A percentile compares a stretch with the other conserved stretches of the same genome.
Evolutionary conservation across 495 filamentous ascomycete genomes (phyloP).

Genomic region (Durotheca rogersii): DNA sequence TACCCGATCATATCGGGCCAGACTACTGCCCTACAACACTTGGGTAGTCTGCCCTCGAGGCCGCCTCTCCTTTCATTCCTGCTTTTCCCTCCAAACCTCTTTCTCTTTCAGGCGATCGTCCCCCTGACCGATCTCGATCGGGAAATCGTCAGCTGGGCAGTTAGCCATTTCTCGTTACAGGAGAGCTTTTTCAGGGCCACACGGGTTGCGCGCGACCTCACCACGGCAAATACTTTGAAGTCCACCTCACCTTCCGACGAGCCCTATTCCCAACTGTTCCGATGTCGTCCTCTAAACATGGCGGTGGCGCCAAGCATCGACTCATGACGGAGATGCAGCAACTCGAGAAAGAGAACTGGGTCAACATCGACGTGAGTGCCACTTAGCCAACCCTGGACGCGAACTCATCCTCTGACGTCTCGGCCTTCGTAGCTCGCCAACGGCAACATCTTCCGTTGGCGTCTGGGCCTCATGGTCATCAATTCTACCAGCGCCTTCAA

Average conservation of each 20-base stretch:
- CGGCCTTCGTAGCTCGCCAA: constrained; percentile 58
- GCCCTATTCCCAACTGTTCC: neutral
- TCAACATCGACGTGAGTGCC: constrained; percentile 70
- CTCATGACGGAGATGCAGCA: constrained; percentile 87
- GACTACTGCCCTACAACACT: too few relatives aligned
- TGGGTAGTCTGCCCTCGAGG: too few relatives aligned
- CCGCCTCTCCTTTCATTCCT: constrained; percentile 4
- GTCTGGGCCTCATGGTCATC: constrained; percentile 82
- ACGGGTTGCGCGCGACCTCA: constrained; percentile 6
- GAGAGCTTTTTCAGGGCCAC: constrained; percentile 11
- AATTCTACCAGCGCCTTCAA: constrained; percentile 90
- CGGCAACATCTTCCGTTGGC: constrained; percentile 81
- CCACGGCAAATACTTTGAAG: constrained; percentile 8
- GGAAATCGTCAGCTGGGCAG: constrained; percentile 8
- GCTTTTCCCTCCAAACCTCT: constrained; percentile 5
- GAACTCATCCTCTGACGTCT: constrained; percentile 6
- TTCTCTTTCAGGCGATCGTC: constrained; percentile 1
- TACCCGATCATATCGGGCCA: constrained; percentile 24
- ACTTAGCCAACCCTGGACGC: neutral
- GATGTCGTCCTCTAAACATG: constrained; percentile 31
- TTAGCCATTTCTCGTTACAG: constrained; percentile 16
- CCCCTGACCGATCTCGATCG: neutral
- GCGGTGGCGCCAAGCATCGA: constrained; percentile 66
- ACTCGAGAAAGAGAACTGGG: constrained; percentile 86
- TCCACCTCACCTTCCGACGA: neutral